Conservation (phyloP, 805 yeast species). For the Yamadazyma ubonensis region DNA sequence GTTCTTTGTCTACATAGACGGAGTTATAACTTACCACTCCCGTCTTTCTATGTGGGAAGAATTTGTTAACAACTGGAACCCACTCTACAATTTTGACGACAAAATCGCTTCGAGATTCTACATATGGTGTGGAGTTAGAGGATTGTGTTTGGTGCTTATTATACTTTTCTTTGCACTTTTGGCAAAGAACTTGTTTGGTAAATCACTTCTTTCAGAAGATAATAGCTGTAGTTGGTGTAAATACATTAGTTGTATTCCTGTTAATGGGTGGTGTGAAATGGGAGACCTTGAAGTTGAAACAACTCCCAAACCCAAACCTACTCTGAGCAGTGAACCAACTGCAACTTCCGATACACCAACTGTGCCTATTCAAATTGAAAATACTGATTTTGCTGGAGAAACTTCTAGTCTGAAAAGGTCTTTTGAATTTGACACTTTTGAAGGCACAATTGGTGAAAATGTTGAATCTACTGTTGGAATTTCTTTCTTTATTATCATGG, state of each 20-base stretch:
- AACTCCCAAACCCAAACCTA: too few species aligned
- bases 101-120: conserved; percentile 41
- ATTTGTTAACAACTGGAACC: conserved; percentile 41
- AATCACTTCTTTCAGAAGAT: conserved; percentile 37
- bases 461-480: background rate
- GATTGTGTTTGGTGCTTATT: conserved; percentile 43
- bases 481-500: conserved; percentile 4
- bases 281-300: conserved; percentile 25
- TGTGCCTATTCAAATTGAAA: conserved; percentile 8
- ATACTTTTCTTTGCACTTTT: conserved; percentile 52
- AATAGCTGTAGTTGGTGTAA: conserved; percentile 69
- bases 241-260: conserved; percentile 68
- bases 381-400: conserved; percentile 2
- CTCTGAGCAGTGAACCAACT: too few species aligned
- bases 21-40: conserved; percentile 36
- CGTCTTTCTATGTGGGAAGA: conserved; percentile 30
- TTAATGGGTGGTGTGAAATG: conserved; percentile 64
- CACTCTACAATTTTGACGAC: conserved; percentile 31
- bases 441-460: background rate
- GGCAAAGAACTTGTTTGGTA: conserved; percentile 43
- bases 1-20: conserved; percentile 41
- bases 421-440: background rate
- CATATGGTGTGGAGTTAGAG: conserved; percentile 53
- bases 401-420: background rate
- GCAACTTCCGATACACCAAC: background rate